A percentile compares a stretch with the other conserved stretches of the same genome.
phyloP scores from a whole-genome alignment of 164 flowering plant species.

The Nelumbo lutea region DNA sequence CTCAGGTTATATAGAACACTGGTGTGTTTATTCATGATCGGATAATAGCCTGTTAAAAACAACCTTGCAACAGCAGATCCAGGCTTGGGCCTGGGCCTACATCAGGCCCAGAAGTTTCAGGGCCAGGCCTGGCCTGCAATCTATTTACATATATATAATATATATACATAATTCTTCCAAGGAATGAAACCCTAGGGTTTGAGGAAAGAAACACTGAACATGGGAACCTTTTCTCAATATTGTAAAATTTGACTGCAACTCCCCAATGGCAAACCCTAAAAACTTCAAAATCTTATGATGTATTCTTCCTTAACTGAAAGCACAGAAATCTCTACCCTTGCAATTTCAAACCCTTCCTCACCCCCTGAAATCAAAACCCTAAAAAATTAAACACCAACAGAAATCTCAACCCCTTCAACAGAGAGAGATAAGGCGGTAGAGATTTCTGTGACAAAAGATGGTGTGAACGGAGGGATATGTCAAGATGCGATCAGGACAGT shows the following conservation, averaged over 20 bases:
- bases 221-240: background rate
- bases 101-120: too few relatives aligned
- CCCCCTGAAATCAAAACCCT: background rate
- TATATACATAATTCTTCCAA: too few relatives aligned
- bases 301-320: background rate
- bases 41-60: too few relatives aligned
- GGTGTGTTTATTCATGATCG: too few relatives aligned
- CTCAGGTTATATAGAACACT: too few relatives aligned
- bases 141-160: too few relatives aligned
- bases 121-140: too few relatives aligned
- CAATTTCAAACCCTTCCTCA: too few relatives aligned
- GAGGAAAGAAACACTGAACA: background rate
- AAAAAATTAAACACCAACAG: too few relatives aligned
- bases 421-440: background rate
- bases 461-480: slow-evolving; percentile 2
- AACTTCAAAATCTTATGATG: background rate
- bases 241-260: background rate
- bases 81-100: too few relatives aligned
- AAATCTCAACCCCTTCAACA: background rate
- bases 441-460: background rate
- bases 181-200: too few relatives aligned
- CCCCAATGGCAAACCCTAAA: background rate
- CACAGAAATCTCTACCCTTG: slow-evolving; percentile 6
- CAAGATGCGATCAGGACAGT: slow-evolving; percentile 6
- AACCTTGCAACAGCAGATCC: too few relatives aligned